Conservation (phyloP, 2,329 filamentous ascomycete genomes). For the Graphilbum ipis-grandicollis region DNA sequence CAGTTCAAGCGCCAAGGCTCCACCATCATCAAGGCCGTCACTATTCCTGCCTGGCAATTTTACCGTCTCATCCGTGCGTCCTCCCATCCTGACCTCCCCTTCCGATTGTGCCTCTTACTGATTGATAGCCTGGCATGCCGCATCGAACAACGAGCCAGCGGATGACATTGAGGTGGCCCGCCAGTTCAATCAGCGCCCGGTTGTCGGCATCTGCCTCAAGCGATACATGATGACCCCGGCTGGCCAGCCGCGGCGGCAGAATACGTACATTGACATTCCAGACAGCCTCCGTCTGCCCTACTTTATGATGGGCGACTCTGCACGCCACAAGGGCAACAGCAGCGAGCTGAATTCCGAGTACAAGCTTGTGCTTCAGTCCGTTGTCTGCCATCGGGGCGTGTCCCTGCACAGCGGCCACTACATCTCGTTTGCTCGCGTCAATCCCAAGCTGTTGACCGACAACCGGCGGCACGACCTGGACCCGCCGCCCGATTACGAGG, state of each 20-base stretch:
- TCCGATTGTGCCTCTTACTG: neutral
- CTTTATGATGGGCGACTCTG: constrained; percentile 67
- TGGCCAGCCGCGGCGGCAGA: constrained; percentile 52
- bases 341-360: constrained; percentile 72
- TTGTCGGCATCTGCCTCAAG: constrained; percentile 85
- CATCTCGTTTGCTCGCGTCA: constrained; percentile 65
- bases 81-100: neutral
- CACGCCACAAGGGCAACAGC: constrained; percentile 35
- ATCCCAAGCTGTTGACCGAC: constrained; percentile 41
- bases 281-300: constrained; percentile 65
- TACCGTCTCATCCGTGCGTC: constrained; percentile 74
- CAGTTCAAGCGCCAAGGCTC: constrained; percentile 28
- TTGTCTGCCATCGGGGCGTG: constrained; percentile 80
- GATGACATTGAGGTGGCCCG: constrained; percentile 70
- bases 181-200: constrained; percentile 71
- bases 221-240: constrained; percentile 61
- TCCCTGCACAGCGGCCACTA: constrained; percentile 86
- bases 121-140: constrained; percentile 62
- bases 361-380: constrained; percentile 77
- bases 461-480: constrained; percentile 37
- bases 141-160: constrained; percentile 30
- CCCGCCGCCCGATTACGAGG: constrained; percentile 47
- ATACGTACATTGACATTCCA: constrained; percentile 83
- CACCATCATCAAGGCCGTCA: constrained; percentile 56
- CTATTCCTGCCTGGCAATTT: constrained; percentile 95